phyloP scores from a whole-genome alignment of 75 land plant species.

The Selaginella tamariscina region DNA sequence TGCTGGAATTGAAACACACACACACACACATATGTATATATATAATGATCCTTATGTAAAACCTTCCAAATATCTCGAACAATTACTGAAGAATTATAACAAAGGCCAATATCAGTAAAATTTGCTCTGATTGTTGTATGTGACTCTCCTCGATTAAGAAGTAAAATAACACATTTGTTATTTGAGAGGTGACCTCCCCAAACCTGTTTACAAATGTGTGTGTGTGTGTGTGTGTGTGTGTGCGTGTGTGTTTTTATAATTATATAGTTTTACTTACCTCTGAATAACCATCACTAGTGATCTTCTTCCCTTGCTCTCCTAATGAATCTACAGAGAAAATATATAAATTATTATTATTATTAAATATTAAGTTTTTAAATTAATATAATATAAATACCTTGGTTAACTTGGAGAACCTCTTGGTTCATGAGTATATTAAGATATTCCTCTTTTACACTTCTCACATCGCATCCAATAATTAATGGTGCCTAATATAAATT shows the following conservation, averaged over 20 bases:
- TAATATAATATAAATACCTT: background rate
- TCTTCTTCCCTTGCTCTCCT: background rate
- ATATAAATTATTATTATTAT: background rate
- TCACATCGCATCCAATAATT: slow-evolving; percentile 6
- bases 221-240: too few species aligned
- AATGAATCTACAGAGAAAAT: background rate
- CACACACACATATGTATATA: too few species aligned
- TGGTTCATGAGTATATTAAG: background rate
- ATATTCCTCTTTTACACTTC: slow-evolving; percentile 5
- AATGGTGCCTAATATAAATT: background rate
- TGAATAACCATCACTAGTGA: background rate
- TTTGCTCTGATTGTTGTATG: background rate
- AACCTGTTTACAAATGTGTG: too few species aligned
- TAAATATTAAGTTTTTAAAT: background rate
- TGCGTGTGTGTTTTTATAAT: too few species aligned
- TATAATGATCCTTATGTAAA: background rate
- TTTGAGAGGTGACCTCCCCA: slow-evolving; percentile 1
- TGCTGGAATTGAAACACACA: too few species aligned
- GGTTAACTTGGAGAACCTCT: background rate
- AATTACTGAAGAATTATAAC: background rate
- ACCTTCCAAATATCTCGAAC: slow-evolving; percentile 2
- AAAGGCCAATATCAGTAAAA: background rate
- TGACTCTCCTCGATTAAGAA: background rate
- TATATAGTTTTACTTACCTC: background rate
- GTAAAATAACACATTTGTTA: background rate